Percentiles rank a stretch among this genome's conserved stretches.
Conservation (phyloP, 169 alveolate species). For the Plasmodium yoelii region DNA sequence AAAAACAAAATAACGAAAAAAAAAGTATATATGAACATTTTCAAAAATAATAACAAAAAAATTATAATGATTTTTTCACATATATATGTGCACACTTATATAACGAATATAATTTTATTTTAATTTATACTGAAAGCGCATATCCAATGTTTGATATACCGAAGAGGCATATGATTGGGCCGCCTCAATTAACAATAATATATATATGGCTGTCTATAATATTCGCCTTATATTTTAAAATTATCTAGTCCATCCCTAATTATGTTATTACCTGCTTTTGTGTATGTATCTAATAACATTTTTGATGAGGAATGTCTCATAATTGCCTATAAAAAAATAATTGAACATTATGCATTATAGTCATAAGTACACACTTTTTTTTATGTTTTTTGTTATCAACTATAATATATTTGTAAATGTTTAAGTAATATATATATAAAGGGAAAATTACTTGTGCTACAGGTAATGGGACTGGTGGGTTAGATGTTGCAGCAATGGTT, state of each 20-base stretch:
- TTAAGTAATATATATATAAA: constrained; percentile 3
- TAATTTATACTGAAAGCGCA: too few relatives aligned
- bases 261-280: constrained; percentile 83
- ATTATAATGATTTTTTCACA: too few relatives aligned
- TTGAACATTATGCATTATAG: background rate
- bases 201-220: too few relatives aligned
- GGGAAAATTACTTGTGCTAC: constrained; percentile 81
- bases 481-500: constrained; percentile 84
- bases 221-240: constrained; percentile 71
- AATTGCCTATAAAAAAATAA: constrained; percentile 78
- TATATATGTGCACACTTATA: too few relatives aligned
- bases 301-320: constrained; percentile 85
- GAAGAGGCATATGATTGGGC: too few relatives aligned
- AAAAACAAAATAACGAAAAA: background rate
- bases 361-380: background rate
- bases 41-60: constrained; percentile 1
- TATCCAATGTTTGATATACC: too few relatives aligned
- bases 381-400: background rate
- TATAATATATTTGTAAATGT: background rate
- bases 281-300: constrained; percentile 84
- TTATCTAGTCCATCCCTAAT: constrained; percentile 82
- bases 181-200: too few relatives aligned
- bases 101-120: too few relatives aligned
- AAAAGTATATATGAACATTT: background rate
- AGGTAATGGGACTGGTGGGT: constrained; percentile 85